Percentiles rank a stretch among this genome's conserved stretches.
phyloP scores from a whole-genome alignment of 129 eudicot genomes.

The Heracleum sosnowskyi region DNA sequence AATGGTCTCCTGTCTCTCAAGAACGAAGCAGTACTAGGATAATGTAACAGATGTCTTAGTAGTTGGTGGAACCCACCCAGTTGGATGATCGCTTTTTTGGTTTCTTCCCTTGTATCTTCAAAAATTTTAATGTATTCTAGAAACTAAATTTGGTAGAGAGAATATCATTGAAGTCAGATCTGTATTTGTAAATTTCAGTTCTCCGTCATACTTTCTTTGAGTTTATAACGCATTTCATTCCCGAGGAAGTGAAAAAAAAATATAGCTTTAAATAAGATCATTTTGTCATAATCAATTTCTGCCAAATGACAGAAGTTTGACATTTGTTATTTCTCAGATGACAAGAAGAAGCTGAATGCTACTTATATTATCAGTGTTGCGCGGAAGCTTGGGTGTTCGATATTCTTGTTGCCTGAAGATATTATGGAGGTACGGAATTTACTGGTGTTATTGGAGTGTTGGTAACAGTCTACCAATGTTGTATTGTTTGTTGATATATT shows the following conservation, averaged over 20 bases:
- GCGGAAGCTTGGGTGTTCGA: conserved; percentile 89
- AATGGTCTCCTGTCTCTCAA: not conserved
- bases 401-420: conserved; percentile 90
- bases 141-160: not conserved
- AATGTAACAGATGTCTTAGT: not conserved
- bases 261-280: no score
- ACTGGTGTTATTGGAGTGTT: not conserved
- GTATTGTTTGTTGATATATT: not conserved
- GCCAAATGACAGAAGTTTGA: not conserved
- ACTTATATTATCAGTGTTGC: conserved; percentile 95
- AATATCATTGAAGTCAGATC: not conserved
- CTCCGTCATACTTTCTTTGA: not conserved
- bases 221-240: not conserved
- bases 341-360: conserved; percentile 92
- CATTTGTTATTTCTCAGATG: conserved; percentile 35
- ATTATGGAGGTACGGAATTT: conserved; percentile 72
- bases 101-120: not conserved
- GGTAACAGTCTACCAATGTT: not conserved
- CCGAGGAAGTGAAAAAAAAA: no score
- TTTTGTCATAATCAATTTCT: no score
- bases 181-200: not conserved
- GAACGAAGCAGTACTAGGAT: not conserved
- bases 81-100: not conserved
- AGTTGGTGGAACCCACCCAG: not conserved
- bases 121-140: not conserved